A percentile compares a stretch with the other conserved stretches of the same genome.
Evolutionary conservation across 192 early-diverging fungal genomes (phyloP).

Genomic region (Backusella luteola): DNA sequence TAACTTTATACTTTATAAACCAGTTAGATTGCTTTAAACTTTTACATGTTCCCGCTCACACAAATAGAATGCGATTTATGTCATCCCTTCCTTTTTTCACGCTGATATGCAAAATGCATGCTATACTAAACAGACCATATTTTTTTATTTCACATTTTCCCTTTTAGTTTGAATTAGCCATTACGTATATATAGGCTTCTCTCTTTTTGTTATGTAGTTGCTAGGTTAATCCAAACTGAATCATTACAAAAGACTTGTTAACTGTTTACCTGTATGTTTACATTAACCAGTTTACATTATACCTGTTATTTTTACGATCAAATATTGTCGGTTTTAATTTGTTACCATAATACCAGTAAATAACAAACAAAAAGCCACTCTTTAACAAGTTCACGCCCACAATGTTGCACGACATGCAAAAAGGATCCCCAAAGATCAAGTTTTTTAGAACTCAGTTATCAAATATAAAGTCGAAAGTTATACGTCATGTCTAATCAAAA

Average conservation of each 20-base stretch:
- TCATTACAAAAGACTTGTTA: neutral
- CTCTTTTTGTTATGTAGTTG: neutral
- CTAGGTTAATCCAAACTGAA: neutral
- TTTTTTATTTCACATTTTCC: neutral
- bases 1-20: neutral
- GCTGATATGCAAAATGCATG: neutral
- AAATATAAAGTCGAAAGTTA: neutral
- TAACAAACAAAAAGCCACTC: slow-evolving; percentile 5
- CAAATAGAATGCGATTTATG: neutral
- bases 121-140: neutral
- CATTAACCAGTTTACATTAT: neutral
- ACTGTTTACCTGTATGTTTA: neutral
- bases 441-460: neutral
- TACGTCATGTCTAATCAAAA: neutral
- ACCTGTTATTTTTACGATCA: neutral
- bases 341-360: neutral
- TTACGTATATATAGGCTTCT: neutral
- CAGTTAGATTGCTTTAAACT: neutral
- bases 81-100: neutral
- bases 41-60: neutral
- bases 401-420: neutral
- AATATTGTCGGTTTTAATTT: neutral
- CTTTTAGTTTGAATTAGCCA: neutral
- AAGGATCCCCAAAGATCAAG: neutral
- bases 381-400: neutral